Evolutionary conservation across 257 asterid species (phyloP).

Genomic region (Capsicum rhomboideum): DNA sequence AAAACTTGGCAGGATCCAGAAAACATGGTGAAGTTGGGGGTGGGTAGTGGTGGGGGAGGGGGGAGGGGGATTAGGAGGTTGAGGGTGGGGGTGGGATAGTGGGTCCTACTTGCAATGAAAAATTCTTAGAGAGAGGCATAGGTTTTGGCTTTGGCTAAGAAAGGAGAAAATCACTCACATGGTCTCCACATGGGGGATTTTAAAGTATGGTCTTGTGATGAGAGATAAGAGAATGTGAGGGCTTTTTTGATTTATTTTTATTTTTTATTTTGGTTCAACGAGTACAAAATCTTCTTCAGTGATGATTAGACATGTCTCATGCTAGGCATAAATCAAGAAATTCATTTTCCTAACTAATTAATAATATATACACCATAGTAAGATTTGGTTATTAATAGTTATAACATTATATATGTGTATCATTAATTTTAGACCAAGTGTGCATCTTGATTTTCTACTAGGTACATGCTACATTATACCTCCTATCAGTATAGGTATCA

Average conservation of each 20-base stretch:
- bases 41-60: not conserved
- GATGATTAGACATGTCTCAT: slow-evolving; percentile 4
- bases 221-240: not conserved
- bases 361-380: not conserved
- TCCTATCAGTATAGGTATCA: not conserved
- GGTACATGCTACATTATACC: no score
- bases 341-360: not conserved
- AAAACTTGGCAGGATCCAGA: slow-evolving; percentile 36
- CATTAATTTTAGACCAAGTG: no score
- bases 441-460: no score
- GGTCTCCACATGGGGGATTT: slow-evolving; percentile 59
- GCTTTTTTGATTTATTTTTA: not conserved
- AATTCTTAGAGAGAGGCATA: slow-evolving; percentile 23
- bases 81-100: slow-evolving; percentile 1
- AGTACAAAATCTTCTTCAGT: slow-evolving; percentile 14
- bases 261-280: slow-evolving; percentile 6
- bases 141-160: slow-evolving; percentile 31
- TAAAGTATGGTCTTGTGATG: slow-evolving; percentile 32
- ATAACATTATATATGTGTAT: not conserved
- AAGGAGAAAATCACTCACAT: slow-evolving; percentile 39
- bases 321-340: not conserved
- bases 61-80: no score
- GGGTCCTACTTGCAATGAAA: slow-evolving; percentile 24
- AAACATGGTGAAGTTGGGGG: slow-evolving; percentile 26
- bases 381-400: not conserved